Base-by-base conservation (phyloP, 306 rosid species). In the Quercus parvula region DNA sequence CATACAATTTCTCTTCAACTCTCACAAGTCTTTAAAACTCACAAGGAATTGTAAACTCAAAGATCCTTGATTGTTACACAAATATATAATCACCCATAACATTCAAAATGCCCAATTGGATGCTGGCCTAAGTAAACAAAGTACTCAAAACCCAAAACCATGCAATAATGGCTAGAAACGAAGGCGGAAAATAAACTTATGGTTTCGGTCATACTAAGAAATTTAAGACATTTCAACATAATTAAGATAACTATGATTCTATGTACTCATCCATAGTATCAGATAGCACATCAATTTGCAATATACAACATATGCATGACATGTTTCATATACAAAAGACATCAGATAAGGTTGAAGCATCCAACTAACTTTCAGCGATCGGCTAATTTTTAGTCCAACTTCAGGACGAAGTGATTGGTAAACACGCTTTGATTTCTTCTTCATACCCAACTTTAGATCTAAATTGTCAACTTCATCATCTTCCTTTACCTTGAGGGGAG, bases 391-490 rank as follows among this genome's bases (percentile, higher is more conserved):
- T 33, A 92, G 75, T 84, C 97, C 97, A 14, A 94, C 97, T 94
- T 92, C 99, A 38, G 95, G 97, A 70, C 91, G 31, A 10, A 91
- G 93, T 62, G 99, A 92, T 64, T 90, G 97, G 92, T 94, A 94
- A 30, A 89, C 86, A 38, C 99, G 99, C 84, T 90, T 94, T n/a
- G 98, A 88, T 76, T 86, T 94, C 83, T 86, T 94, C 85, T 89
- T 91, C 68, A 70, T 88, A 38, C 87, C 88, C 78, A 89, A 83
- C 91, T 92, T 90, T 84, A 94, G 85, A 79, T 92, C 99, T 70
- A 94, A 80, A 63, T 90, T 87, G 86, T 94, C 99, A 73, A 92
- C 99, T 85, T 94, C 99, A 24, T 94, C 99, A 68, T 94, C 97
- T 62, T 94, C 99, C 81, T 91, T 90, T 83, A 92, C 84, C 87